Conservation (phyloP, 1,139 yeast species). For the Pichia sp. region DNA sequence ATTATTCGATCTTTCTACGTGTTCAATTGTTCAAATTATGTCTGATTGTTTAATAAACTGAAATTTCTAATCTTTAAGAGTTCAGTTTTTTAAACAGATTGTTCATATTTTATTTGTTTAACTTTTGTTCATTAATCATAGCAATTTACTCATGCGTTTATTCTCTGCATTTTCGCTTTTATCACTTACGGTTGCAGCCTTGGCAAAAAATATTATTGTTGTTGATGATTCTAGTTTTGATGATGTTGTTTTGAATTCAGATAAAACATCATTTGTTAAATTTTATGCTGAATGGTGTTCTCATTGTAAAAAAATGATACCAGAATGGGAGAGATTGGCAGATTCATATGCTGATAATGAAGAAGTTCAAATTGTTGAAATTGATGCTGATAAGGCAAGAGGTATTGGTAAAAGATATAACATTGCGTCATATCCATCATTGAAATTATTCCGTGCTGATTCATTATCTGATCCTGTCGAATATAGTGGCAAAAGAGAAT, state of each 20-base stretch:
- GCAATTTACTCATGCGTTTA: constrained; percentile 5
- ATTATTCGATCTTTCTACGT: background rate
- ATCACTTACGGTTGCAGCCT: constrained; percentile 1
- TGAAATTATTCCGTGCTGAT: constrained; percentile 49
- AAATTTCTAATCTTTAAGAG: too few relatives aligned
- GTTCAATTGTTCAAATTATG: background rate
- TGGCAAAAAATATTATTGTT: constrained; percentile 12
- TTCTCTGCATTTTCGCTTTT: constrained; percentile 1
- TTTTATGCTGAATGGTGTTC: constrained; percentile 81
- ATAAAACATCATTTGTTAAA: constrained; percentile 61
- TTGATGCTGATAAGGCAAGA: constrained; percentile 62
- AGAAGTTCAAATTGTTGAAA: constrained; percentile 48
- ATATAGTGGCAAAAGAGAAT: constrained; percentile 44
- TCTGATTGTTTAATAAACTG: too few relatives aligned
- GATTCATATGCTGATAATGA: constrained; percentile 40
- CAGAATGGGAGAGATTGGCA: constrained; percentile 56
- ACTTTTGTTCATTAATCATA: too few relatives aligned
- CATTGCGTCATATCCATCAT: constrained; percentile 60
- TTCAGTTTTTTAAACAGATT: too few relatives aligned
- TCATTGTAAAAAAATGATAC: constrained; percentile 64
- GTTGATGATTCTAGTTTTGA: constrained; percentile 47
- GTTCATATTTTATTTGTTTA: too few relatives aligned
- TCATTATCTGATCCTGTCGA: constrained; percentile 40
- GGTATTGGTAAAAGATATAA: constrained; percentile 49
- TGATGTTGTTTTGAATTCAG: constrained; percentile 46